Evolutionary conservation across 2,329 filamentous ascomycete genomes (phyloP).

Genomic region (Colletotrichum orbiculare): DNA sequence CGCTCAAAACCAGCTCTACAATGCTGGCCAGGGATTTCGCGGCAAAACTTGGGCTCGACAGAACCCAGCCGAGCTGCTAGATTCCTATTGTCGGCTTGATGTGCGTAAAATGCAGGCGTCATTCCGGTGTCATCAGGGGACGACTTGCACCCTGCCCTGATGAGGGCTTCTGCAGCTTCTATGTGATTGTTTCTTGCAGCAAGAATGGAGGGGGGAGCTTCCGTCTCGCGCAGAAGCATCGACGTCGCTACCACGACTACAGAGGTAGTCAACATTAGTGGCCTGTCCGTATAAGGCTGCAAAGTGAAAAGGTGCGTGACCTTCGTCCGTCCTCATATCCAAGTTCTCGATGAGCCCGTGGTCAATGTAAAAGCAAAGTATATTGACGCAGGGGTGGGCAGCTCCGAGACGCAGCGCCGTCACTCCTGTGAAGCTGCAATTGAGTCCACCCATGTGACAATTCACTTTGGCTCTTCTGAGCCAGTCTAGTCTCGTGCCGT

Average conservation of each 20-base stretch:
- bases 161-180: neutral
- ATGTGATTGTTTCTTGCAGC: neutral
- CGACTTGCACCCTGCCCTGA: neutral
- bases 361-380: neutral
- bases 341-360: neutral
- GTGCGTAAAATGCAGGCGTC: neutral
- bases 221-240: neutral
- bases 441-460: neutral
- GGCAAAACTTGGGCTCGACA: neutral
- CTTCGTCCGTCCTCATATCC: neutral
- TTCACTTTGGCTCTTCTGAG: too few species aligned
- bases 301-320: neutral
- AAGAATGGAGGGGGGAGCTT: neutral
- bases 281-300: neutral
- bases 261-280: neutral
- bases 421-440: neutral
- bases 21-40: neutral
- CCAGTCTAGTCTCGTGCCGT: neutral
- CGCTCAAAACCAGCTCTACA: neutral
- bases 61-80: neutral
- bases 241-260: neutral
- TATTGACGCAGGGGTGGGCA: fast-evolving
- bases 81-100: neutral
- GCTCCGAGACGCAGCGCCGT: neutral
- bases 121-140: neutral